Conservation (phyloP, 1,284 basidiomycete genomes). For the Malassezia cuniculi region DNA sequence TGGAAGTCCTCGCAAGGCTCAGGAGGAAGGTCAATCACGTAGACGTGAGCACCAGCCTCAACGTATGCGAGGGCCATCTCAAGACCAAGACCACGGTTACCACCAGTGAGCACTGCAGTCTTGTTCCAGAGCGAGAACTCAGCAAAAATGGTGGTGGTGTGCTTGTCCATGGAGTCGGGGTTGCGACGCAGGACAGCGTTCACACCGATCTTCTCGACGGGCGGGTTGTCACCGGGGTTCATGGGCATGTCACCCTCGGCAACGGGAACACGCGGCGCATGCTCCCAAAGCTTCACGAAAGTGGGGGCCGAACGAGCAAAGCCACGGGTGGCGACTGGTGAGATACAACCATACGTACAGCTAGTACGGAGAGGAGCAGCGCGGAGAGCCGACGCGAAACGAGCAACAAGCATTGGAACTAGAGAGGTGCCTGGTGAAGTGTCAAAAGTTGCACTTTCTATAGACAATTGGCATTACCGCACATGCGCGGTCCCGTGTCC, state of each 20-base stretch:
- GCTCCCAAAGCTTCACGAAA: slow-evolving; percentile 8
- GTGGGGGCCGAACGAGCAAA: no score
- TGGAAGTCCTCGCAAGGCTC: slow-evolving; percentile 59
- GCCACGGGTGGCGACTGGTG: no score
- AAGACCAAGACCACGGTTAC: slow-evolving; percentile 65
- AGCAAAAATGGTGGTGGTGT: slow-evolving; percentile 50
- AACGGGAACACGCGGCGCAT: slow-evolving; percentile 1
- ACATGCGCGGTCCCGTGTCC: no score
- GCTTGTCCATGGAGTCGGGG: slow-evolving; percentile 28
- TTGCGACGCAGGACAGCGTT: slow-evolving; percentile 36
- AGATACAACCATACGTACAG: no score
- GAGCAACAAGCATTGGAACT: no score
- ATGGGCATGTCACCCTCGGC: slow-evolving; percentile 5
- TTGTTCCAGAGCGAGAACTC: slow-evolving; percentile 65
- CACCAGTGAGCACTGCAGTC: slow-evolving; percentile 54
- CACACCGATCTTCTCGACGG: slow-evolving; percentile 40
- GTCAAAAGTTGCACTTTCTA: no score
- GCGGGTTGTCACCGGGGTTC: slow-evolving; percentile 39
- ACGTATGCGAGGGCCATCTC: slow-evolving; percentile 65
- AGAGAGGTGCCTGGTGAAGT: no score
- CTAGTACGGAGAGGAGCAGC: no score
- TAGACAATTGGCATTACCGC: no score
- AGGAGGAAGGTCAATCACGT: slow-evolving; percentile 61
- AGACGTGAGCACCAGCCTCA: slow-evolving; percentile 65
- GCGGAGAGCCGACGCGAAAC: no score